Percentiles rank a stretch among this genome's conserved stretches.
phyloP scores from a whole-genome alignment of 2,329 filamentous ascomycete genomes.

The Arthrobotrys sphaeroides region DNA sequence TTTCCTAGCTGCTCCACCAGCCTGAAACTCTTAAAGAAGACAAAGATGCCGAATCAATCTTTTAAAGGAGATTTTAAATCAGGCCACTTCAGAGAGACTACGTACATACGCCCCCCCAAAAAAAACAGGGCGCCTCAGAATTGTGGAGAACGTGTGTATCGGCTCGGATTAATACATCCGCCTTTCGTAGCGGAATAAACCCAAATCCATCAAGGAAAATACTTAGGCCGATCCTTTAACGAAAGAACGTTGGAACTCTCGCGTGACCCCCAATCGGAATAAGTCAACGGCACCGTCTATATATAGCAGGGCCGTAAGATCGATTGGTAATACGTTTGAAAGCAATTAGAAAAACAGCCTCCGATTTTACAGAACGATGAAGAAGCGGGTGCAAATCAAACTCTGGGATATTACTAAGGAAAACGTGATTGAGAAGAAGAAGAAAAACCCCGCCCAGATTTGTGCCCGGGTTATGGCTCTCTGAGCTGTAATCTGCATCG shows the following conservation, averaged over 20 bases:
- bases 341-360: neutral
- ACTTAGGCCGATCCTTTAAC: neutral
- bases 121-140: neutral
- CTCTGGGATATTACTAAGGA: neutral
- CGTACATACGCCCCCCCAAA: neutral
- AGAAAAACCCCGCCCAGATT: neutral
- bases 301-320: neutral
- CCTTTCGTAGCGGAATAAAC: constrained; percentile 9
- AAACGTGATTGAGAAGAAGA: constrained; percentile 14
- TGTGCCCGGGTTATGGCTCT: neutral
- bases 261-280: constrained; percentile 4
- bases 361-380: no score
- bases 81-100: constrained; percentile 12
- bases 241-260: neutral
- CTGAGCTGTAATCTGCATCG: constrained; percentile 46
- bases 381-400: neutral
- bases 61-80: neutral
- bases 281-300: constrained; percentile 9
- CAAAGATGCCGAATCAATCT: neutral
- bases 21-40: constrained; percentile 45
- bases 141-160: constrained; percentile 7
- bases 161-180: constrained; percentile 3
- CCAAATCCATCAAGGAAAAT: constrained; percentile 9
- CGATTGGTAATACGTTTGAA: constrained; percentile 15
- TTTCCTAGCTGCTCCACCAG: constrained; percentile 31